Evolutionary conservation across 1,284 basidiomycete genomes (phyloP).

Genomic region (Microbotryomycetes sp.): DNA sequence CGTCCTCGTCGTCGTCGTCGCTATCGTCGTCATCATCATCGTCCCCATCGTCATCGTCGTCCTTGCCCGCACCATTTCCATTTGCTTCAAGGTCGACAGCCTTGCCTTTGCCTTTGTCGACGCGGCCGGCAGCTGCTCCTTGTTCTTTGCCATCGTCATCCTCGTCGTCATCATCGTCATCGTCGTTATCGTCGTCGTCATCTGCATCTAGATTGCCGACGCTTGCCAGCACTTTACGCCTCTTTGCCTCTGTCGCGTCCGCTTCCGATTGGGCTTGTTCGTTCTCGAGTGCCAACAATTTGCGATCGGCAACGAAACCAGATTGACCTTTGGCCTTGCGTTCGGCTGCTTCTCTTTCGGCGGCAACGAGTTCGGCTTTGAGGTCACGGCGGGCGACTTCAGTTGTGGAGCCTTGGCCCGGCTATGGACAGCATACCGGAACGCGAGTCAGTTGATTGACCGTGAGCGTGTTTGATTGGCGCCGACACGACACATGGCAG

Average conservation of each 20-base stretch:
- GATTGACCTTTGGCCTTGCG: slow-evolving; percentile 71
- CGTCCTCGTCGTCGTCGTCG: slow-evolving; percentile 69
- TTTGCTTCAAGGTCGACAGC: slow-evolving; percentile 11
- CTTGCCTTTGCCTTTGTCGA: slow-evolving; percentile 26
- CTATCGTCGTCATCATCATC: slow-evolving; percentile 51
- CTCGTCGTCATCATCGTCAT: slow-evolving; percentile 44
- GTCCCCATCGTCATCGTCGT: slow-evolving; percentile 32
- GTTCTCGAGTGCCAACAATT: slow-evolving; percentile 15
- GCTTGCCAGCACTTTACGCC: slow-evolving; percentile 71
- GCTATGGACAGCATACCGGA: slow-evolving; percentile 5
- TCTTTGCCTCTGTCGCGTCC: slow-evolving; percentile 63
- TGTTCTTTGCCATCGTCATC: slow-evolving; percentile 40
- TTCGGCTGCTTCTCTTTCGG: slow-evolving; percentile 62
- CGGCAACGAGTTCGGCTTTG: slow-evolving; percentile 66
- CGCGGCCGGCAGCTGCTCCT: slow-evolving; percentile 48
- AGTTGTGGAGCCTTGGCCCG: slow-evolving; percentile 32
- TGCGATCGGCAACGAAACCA: slow-evolving; percentile 24
- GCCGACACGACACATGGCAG: background rate
- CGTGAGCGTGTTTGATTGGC: background rate
- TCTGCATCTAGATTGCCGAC: slow-evolving; percentile 68
- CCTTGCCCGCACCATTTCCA: slow-evolving; percentile 19
- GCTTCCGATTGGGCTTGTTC: slow-evolving; percentile 37
- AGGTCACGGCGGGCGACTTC: slow-evolving; percentile 75
- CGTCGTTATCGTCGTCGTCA: slow-evolving; percentile 51
- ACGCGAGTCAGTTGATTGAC: background rate